Evolutionary conservation across 345 rosid species (phyloP), one percentile per base, ranked within the genome.

Genomic region (Gossypium bickii): DNA sequence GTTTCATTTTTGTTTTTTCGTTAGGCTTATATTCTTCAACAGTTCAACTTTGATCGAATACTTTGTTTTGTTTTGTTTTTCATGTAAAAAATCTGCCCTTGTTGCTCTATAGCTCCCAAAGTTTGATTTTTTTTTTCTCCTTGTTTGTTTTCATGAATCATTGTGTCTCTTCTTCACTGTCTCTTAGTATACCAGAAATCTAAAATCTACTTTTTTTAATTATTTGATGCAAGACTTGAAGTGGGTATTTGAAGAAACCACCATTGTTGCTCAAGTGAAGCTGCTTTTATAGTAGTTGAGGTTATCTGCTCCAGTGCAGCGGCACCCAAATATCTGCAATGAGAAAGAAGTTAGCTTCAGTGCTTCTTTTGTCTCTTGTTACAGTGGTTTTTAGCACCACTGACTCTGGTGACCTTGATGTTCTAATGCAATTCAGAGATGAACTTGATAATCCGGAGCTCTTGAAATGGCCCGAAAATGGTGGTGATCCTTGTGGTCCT

Each of bases 401-500:
- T n/a, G 81, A 91, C 76, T 78, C 92, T 3, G 78, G 76, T n/a
- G 96, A 91, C 73, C 48, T 83, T 24, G 88, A 82, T 0, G 74
- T 91, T 77, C 80, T 91, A 48, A 79, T 83, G 69, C 79, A 84
- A 82, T 84, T 89, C 61, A 83, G 86, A 56, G 85, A 86, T 22
- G 91, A 88, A 68, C 82, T 91, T 59, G 82, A 84, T 72, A 91
- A 91, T 61, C 88, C 93, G 15, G 88, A 87, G 77, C 83, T 85
- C 64, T 79, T 91, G 56, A 71, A 82, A 62, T 91, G 97, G 97
- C 93, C 97, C 16, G 74, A 64, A n/a, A 70, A 63, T 72, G 89
- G 83, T 17, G 84, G 73, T 20, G 97, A 91, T 78, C 93, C 93
- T 0, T 91, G 93, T 78, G 93, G 92, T 6, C 71, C 82, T 65